Evolutionary conservation across 345 rosid species (phyloP).

Genomic region (Turnera subulata): DNA sequence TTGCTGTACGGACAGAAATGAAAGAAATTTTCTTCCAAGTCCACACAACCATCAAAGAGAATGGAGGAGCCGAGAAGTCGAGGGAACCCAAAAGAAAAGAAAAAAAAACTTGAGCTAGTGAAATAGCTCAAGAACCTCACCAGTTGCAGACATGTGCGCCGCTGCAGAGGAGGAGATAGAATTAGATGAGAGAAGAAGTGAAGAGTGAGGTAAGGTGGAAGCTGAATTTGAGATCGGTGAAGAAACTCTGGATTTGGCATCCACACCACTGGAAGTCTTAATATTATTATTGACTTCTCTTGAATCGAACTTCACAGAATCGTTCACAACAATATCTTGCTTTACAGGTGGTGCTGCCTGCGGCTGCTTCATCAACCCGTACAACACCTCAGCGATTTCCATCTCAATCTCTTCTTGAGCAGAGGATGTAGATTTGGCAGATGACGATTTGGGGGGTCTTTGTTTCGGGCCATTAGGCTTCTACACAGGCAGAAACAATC

Average conservation of each 20-base stretch:
- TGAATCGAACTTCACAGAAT: constrained; percentile 34
- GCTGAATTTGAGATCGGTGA: constrained; percentile 79
- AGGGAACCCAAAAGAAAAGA: constrained; percentile 5
- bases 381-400: constrained; percentile 95
- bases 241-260: constrained; percentile 81
- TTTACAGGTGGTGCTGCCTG: constrained; percentile 55
- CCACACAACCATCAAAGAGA: too few relatives aligned
- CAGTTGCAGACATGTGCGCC: constrained; percentile 48
- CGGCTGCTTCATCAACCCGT: constrained; percentile 89
- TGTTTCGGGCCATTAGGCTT: constrained; percentile 75
- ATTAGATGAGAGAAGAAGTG: constrained; percentile 51
- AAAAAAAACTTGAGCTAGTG: not conserved
- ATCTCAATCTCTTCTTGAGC: constrained; percentile 97
- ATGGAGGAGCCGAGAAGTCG: too few relatives aligned
- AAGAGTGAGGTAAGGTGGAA: constrained; percentile 42
- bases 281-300: constrained; percentile 36
- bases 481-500: constrained; percentile 25
- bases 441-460: constrained; percentile 65
- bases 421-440: constrained; percentile 53
- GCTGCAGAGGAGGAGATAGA: constrained; percentile 49
- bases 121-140: constrained; percentile 35
- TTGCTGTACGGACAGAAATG: not conserved
- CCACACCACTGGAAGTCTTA: constrained; percentile 33
- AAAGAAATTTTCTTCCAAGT: not conserved
- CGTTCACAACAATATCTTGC: constrained; percentile 48